Base-by-base conservation (phyloP, 2,329 filamentous ascomycete species). In the Botrytis elliptica region DNA sequence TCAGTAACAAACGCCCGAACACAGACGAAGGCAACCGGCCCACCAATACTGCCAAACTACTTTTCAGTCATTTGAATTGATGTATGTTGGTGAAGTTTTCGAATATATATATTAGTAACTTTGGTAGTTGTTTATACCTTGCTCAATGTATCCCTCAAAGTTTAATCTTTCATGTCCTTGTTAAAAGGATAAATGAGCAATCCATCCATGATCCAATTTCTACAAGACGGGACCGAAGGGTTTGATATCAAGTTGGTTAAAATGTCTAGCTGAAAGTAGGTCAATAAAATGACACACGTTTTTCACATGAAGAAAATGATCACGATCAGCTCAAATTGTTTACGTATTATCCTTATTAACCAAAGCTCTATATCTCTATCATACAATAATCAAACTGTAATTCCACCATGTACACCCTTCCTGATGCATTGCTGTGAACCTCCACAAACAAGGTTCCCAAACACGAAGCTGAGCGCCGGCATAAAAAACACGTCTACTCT, bases 41-140 rank as follows among this genome's bases (percentile, higher is more conserved):
- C 33, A 33, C 33, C 33, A 33, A 33, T 33, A 33, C 33, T 33
- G 33, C 3, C 33, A 33, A 33, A 33, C 33, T 33, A 33, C 33
- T 33, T 33, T 33, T 33, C 33, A 33, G 33, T 33, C 33, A 33
- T 33, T 33, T 4, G 33, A 33, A 33, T 33, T 33, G 33, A 33
- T 33, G 33, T 33, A 33, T 33, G 4, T 33, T 33, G 33, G 3
- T 33, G 33, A 33, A 33, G 33, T 33, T 33, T 33, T 33, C 63
- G 68, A 63, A 62, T n/a, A 44, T 71, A n/a, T 55, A 36, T 64
- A 71, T 22, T 8, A n/a, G 38, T 62, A 44, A 49, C 22, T 71
- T 49, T 29, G 12, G 10, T 6, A 25, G 18, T 71, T 25, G 16
- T 36, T 33, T 25, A n/a, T 36, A 69, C 57, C 16, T 72, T 63